Base-by-base conservation (phyloP, 306 rosid genomes). In the Vigna radiata region DNA sequence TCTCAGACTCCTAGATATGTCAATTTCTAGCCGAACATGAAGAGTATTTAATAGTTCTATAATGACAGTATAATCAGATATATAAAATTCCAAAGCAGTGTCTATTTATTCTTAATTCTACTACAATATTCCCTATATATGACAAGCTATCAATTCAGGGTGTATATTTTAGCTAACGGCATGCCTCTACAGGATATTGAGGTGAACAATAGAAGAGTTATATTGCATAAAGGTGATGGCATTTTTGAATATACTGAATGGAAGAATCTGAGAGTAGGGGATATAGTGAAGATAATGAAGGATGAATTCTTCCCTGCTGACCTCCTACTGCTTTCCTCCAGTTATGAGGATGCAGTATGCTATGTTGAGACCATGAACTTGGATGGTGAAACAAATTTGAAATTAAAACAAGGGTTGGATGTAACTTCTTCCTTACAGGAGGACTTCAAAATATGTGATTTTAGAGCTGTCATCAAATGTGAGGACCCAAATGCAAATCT, bases 341-440 rank as follows among this genome's bases (percentile, higher is more conserved):
- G 90, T 87, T 93, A 89, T 18, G 96, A 88, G 19, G 98, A 93
- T 80, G 91, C 96, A 59, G 78, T 93, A 70, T 91, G 98, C 87
- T 93, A 93, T 70, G 98, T 93, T 29, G 96, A 93, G 84, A 93
- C 98, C 61, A 93, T 88, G 96, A 93, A 89, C 83, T 92, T 93
- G 71, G 98, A 93, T 72, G 98, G 98, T 33, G 98, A 93, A 87
- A 93, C 98, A 61, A 93, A 93, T 84, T 83, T 93, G 75, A 93
- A 93, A 83, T 63, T 89, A 53, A 93, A 93, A 76, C 96, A 91
- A 82, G 91, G 87, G 14, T 85, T 93, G 86, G 98, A 85, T 70
- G 90, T 84, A 44, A 91, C 95, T 76, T 91, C 89, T 18, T 75
- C 72, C 68, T 73, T 91, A 65, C 70, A 70, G 2, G 90, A 88